These are phyloP conservation scores for Orbilia quercus DNA, from an alignment of 2,329 filamentous ascomycete species.

Conservation along the genomic window DNA sequence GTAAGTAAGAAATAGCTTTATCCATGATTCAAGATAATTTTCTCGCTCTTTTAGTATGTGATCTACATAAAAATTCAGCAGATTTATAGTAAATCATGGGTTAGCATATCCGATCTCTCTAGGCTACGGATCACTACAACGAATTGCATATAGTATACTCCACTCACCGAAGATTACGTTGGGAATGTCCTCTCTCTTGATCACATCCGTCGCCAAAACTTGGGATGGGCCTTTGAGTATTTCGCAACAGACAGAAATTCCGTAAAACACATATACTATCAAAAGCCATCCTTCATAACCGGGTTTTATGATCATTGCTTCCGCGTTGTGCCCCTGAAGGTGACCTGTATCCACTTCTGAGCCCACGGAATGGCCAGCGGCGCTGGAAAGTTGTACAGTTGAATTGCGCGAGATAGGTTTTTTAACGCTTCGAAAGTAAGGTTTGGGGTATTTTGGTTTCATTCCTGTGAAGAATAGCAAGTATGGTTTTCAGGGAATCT, in stretches of 20 bases:
- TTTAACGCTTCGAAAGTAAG: slow-evolving; percentile 11
- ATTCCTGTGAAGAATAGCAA: neutral
- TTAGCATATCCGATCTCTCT: too few species aligned
- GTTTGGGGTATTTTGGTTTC: neutral
- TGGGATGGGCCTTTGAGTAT: neutral
- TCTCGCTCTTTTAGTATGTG: slow-evolving; percentile 2
- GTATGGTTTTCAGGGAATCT: neutral
- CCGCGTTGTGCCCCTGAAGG: neutral
- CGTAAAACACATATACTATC: neutral
- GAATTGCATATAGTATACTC: too few species aligned
- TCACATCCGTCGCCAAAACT: too few species aligned
- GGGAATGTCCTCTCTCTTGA: neutral
- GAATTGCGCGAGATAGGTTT: neutral
- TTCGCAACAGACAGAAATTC: neutral
- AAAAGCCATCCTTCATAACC: neutral
- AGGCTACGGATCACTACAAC: too few species aligned
- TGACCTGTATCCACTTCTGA: neutral
- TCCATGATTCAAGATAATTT: neutral
- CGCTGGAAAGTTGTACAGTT: neutral
- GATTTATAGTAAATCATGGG: too few species aligned
- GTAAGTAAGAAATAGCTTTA: neutral
- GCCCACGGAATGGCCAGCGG: neutral
- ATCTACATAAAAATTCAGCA: neutral
- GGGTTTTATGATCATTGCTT: neutral
- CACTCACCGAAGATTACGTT: too few species aligned